Percentiles rank a stretch among this genome's conserved stretches.
Evolutionary conservation across 1,139 yeast species (phyloP).

Genomic region (Eremothecium sinecaudum): DNA sequence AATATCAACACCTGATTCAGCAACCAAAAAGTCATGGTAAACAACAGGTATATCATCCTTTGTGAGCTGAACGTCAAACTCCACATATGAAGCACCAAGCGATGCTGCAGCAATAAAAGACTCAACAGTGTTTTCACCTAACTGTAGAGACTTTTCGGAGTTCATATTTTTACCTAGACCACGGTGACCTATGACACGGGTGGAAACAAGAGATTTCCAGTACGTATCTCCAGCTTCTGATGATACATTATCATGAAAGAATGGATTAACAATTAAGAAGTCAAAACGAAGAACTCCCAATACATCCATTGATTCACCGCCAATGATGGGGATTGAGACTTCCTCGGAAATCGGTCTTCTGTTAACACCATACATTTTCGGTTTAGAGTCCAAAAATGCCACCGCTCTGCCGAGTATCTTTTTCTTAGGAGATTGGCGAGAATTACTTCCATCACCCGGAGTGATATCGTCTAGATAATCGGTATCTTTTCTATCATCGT

Average conservation of each 20-base stretch:
- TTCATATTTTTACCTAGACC: slow-evolving; percentile 84
- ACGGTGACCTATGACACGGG: slow-evolving; percentile 93
- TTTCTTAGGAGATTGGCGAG: slow-evolving; percentile 18
- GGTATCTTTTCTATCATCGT: too few relatives aligned
- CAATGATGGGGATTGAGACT: slow-evolving; percentile 71
- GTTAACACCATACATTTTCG: slow-evolving; percentile 61
- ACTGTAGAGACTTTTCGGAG: slow-evolving; percentile 66
- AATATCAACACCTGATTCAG: slow-evolving; percentile 92
- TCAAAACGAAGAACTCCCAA: slow-evolving; percentile 75
- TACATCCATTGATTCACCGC: slow-evolving; percentile 58
- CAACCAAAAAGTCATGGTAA: slow-evolving; percentile 90
- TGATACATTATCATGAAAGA: slow-evolving; percentile 61
- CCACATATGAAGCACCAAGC: slow-evolving; percentile 85
- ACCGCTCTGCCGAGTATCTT: slow-evolving; percentile 78
- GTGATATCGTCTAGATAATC: neutral
- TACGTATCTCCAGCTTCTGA: slow-evolving; percentile 60
- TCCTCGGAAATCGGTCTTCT: slow-evolving; percentile 59
- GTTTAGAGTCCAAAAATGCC: slow-evolving; percentile 56
- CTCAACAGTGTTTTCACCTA: slow-evolving; percentile 94
- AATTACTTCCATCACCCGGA: neutral
- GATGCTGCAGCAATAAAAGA: slow-evolving; percentile 96
- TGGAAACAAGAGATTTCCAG: slow-evolving; percentile 84
- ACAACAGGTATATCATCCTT: slow-evolving; percentile 87
- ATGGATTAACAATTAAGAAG: slow-evolving; percentile 61
- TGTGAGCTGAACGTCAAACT: slow-evolving; percentile 95